Conservation (phyloP, 2,329 filamentous ascomycete species). For the Sclerotinia glacialis region DNA sequence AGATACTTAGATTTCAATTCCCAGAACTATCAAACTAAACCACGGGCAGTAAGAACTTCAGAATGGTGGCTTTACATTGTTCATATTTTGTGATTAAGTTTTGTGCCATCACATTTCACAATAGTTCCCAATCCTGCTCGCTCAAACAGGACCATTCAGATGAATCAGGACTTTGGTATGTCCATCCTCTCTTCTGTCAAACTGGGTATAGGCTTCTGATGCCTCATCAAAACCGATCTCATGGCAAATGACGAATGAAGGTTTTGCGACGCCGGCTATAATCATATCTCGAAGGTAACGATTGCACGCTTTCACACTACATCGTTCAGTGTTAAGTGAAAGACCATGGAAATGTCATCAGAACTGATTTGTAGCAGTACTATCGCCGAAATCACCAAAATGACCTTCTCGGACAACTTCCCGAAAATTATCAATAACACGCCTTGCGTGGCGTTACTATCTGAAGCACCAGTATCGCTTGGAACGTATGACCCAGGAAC, state of each 20-base stretch:
- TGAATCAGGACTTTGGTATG: conserved; percentile 15
- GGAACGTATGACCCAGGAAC: conserved; percentile 40
- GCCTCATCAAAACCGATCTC: conserved; percentile 62
- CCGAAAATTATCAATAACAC: conserved; percentile 64
- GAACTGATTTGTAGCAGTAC: no score
- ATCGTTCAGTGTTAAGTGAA: conserved; percentile 59
- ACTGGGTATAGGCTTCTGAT: conserved; percentile 60
- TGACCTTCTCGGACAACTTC: conserved; percentile 65
- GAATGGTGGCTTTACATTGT: background rate
- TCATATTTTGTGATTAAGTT: background rate
- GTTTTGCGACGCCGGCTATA: conserved; percentile 61
- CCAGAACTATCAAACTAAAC: background rate
- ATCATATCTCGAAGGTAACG: conserved; percentile 64
- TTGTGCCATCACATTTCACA: background rate
- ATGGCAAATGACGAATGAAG: conserved; percentile 64
- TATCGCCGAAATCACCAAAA: background rate
- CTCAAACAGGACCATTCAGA: conserved; percentile 34
- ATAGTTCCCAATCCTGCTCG: background rate
- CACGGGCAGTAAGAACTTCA: background rate
- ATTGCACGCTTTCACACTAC: conserved; percentile 68
- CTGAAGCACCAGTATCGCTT: conserved; percentile 60
- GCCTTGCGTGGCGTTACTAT: conserved; percentile 58
- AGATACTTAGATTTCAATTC: background rate
- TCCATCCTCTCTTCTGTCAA: conserved; percentile 54
- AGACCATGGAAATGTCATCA: conserved; percentile 47